Evolutionary conservation across 2,329 filamentous ascomycete genomes (phyloP).

Genomic region (Alternaria brassicicola): DNA sequence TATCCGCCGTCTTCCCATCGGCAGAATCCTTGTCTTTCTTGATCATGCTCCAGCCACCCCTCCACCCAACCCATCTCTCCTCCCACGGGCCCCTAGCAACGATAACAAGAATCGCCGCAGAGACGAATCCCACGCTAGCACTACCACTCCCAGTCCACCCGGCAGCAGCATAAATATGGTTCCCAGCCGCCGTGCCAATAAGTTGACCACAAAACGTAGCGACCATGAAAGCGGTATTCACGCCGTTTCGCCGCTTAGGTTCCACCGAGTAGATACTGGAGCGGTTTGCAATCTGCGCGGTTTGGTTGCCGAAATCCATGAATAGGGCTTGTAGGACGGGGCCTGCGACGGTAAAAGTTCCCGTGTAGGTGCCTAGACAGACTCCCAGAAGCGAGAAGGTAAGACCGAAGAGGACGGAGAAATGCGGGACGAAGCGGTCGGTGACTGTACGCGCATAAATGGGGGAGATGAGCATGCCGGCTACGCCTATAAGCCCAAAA

Average conservation of each 20-base stretch:
- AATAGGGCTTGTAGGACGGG: constrained; percentile 74
- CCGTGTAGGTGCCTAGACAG: constrained; percentile 71
- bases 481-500: constrained; percentile 78
- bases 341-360: constrained; percentile 69
- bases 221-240: constrained; percentile 86
- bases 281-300: constrained; percentile 75
- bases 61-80: constrained; percentile 65
- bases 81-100: constrained; percentile 62
- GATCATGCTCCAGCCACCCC: constrained; percentile 60
- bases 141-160: constrained; percentile 65
- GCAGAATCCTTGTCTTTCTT: constrained; percentile 51
- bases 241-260: constrained; percentile 72
- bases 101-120: constrained; percentile 55
- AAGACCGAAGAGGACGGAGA: constrained; percentile 69
- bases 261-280: constrained; percentile 73
- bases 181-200: constrained; percentile 64
- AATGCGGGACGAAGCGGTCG: constrained; percentile 71
- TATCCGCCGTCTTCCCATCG: constrained; percentile 48
- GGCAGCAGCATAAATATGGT: constrained; percentile 60
- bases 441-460: constrained; percentile 73
- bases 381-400: constrained; percentile 65
- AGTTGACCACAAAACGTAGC: constrained; percentile 76
- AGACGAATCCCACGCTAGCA: constrained; percentile 62
- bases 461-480: constrained; percentile 69
- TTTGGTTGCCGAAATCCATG: constrained; percentile 75